Percentiles rank a stretch among this genome's conserved stretches.
Evolutionary conservation across 768 basidiomycete species (phyloP).

Genomic region (Panaeolus cyanescens): DNA sequence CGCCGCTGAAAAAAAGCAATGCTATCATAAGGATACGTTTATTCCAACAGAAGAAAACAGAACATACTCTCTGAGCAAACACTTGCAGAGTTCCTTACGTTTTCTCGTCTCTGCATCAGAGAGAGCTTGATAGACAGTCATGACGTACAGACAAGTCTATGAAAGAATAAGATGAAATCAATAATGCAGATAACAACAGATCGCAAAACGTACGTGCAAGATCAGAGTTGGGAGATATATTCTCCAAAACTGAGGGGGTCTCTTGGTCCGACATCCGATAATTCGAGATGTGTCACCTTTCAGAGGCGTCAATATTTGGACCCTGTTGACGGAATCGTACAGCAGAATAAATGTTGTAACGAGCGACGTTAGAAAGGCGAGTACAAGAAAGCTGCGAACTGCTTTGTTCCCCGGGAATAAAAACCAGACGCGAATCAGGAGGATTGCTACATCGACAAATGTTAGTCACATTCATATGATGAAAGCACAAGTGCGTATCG

Average conservation of each 20-base stretch:
- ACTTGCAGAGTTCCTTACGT: conserved; percentile 29
- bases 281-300: background rate
- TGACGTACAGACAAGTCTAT: conserved; percentile 36
- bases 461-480: background rate
- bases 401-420: conserved; percentile 33
- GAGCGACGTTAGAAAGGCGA: conserved; percentile 29
- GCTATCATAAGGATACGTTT: background rate
- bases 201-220: conserved; percentile 31
- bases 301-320: conserved; percentile 1
- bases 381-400: conserved; percentile 28
- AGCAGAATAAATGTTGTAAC: conserved; percentile 31
- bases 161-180: background rate
- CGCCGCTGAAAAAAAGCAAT: conserved; percentile 28
- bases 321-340: conserved; percentile 6
- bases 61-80: conserved; percentile 41
- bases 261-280: conserved; percentile 32
- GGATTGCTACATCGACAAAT: conserved; percentile 28
- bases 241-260: conserved; percentile 34
- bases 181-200: background rate
- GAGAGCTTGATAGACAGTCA: conserved; percentile 36
- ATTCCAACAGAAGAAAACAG: background rate
- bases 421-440: conserved; percentile 43
- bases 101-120: conserved; percentile 31
- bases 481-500: background rate
- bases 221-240: conserved; percentile 38